These are phyloP conservation scores for Elasticomyces elasticus DNA, from an alignment of 495 filamentous ascomycete genomes.

Conservation along the genomic window DNA sequence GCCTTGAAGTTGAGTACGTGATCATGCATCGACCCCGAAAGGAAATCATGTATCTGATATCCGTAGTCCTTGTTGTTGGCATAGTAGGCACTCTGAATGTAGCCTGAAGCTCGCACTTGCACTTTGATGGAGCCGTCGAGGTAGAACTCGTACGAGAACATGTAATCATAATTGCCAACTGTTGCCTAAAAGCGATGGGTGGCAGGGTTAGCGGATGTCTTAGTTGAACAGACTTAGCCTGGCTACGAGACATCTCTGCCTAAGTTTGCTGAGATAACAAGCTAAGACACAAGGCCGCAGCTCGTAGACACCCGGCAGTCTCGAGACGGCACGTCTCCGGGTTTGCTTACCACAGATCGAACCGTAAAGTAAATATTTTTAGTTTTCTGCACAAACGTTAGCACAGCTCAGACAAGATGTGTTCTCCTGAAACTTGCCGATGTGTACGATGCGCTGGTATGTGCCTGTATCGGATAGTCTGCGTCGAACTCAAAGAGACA, in stretches of 20 bases:
- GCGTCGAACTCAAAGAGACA: slow-evolving; percentile 37
- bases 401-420: too few species aligned
- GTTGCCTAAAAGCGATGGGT: too few species aligned
- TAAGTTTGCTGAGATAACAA: too few species aligned
- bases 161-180: slow-evolving; percentile 32
- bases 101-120: slow-evolving; percentile 44
- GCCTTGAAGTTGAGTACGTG: slow-evolving; percentile 50
- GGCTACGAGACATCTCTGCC: too few species aligned
- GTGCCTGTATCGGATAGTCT: slow-evolving; percentile 37
- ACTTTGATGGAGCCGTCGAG: slow-evolving; percentile 46
- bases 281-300: too few species aligned
- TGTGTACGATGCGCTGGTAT: slow-evolving; percentile 29
- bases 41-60: slow-evolving; percentile 42
- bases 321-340: too few species aligned
- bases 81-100: slow-evolving; percentile 45
- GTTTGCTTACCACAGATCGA: slow-evolving; percentile 35
- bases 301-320: too few species aligned
- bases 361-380: slow-evolving; percentile 41
- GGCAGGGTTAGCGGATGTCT: too few species aligned
- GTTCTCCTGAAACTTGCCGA: too few species aligned
- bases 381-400: too few species aligned
- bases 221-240: too few species aligned
- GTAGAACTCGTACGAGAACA: slow-evolving; percentile 43
- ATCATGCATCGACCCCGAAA: slow-evolving; percentile 46
- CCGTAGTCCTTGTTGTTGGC: slow-evolving; percentile 43